phyloP scores from a whole-genome alignment of 805 yeast genomes.

The Starmerella powellii region DNA sequence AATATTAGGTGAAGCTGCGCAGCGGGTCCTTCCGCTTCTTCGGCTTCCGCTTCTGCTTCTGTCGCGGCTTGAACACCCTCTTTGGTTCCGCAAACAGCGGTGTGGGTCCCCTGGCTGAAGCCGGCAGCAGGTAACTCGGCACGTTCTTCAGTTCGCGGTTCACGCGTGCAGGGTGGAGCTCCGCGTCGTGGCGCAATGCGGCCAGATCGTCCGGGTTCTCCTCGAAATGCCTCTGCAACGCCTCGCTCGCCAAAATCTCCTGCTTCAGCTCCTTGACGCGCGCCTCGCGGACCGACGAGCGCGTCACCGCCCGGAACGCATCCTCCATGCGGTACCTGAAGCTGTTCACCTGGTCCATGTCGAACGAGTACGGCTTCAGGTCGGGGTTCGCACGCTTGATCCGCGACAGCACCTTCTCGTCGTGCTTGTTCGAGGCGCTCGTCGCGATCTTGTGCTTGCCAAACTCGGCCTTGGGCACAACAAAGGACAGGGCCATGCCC shows the following conservation, averaged over 20 bases:
- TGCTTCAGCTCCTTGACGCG: slow-evolving; percentile 76
- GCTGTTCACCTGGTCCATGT: slow-evolving; percentile 82
- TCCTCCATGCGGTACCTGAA: slow-evolving; percentile 95
- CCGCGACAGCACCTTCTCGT: slow-evolving; percentile 72
- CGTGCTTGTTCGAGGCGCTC: slow-evolving; percentile 57
- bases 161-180: slow-evolving; percentile 65
- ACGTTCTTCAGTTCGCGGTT: slow-evolving; percentile 82
- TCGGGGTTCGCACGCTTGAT: slow-evolving; percentile 58
- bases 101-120: slow-evolving; percentile 26
- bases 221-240: slow-evolving; percentile 85
- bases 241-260: slow-evolving; percentile 78
- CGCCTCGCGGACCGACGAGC: slow-evolving; percentile 82
- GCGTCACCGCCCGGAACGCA: slow-evolving; percentile 90
- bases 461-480: slow-evolving; percentile 67
- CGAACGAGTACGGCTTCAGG: slow-evolving; percentile 78
- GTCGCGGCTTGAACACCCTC: slow-evolving; percentile 6
- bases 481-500: slow-evolving; percentile 90
- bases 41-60: slow-evolving; percentile 3
- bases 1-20: slow-evolving; percentile 14
- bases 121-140: slow-evolving; percentile 84
- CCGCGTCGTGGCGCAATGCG: slow-evolving; percentile 83
- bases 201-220: slow-evolving; percentile 92
- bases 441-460: slow-evolving; percentile 81
- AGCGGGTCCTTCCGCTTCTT: slow-evolving; percentile 21
- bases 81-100: slow-evolving; percentile 19